Conservation (phyloP, 208 protist species). For the Wallacemonas rigidus region DNA sequence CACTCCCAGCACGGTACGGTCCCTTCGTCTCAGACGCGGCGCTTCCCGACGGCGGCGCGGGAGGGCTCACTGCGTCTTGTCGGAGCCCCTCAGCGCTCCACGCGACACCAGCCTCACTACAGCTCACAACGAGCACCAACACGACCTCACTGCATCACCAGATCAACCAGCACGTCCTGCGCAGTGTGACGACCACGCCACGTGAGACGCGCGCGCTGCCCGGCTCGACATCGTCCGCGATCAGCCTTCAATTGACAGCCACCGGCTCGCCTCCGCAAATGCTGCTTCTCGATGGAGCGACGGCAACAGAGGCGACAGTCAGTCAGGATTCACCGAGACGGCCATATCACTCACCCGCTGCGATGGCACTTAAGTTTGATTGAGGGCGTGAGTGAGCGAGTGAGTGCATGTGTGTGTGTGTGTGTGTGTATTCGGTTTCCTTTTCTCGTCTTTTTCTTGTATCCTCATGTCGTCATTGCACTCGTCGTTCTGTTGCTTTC, state of each 20-base stretch:
- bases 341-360: background rate
- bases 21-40: background rate
- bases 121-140: slow-evolving; percentile 8
- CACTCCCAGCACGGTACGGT: slow-evolving; percentile 5
- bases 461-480: background rate
- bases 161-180: slow-evolving; percentile 15
- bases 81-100: background rate
- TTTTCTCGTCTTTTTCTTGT: background rate
- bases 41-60: background rate
- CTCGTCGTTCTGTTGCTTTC: background rate
- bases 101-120: background rate
- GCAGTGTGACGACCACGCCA: slow-evolving; percentile 5
- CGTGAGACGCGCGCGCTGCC: background rate
- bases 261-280: background rate
- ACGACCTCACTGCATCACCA: slow-evolving; percentile 16
- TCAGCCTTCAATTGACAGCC: background rate
- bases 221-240: background rate
- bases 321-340: background rate
- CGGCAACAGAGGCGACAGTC: background rate
- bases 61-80: background rate
- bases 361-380: background rate
- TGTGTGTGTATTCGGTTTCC: slow-evolving; percentile 19
- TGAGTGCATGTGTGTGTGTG: slow-evolving; percentile 22
- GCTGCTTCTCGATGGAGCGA: background rate
- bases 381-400: background rate